A percentile compares a stretch with the other conserved stretches of the same genome.
Conservation (phyloP, 176 grass and related monocot genomes). For the Dendrocalamus sinicus region DNA sequence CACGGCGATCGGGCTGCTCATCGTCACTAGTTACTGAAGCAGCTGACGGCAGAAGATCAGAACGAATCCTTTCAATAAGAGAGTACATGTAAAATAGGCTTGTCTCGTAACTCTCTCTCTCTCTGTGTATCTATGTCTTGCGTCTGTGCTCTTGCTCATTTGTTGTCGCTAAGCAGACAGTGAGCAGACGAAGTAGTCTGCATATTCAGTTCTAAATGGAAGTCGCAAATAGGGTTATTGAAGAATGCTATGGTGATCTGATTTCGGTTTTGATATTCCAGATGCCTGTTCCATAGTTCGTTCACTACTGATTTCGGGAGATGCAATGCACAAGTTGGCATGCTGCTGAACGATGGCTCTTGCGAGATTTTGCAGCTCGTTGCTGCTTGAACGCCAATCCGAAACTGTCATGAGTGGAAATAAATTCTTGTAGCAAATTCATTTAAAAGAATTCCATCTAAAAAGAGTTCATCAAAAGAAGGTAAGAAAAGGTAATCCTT, state of each 20-base stretch:
- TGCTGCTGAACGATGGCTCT: not conserved
- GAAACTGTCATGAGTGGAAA: not conserved
- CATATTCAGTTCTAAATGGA: slow-evolving; percentile 40
- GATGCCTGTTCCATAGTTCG: not conserved
- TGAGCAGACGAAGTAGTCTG: slow-evolving; percentile 36
- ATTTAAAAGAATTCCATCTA: not conserved
- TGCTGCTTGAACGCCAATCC: not conserved
- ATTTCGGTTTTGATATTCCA: slow-evolving; percentile 8
- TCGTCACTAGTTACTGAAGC: slow-evolving; percentile 62
- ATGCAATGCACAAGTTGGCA: not conserved
- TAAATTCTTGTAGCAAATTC: not conserved
- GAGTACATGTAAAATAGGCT: slow-evolving; percentile 48
- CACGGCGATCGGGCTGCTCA: slow-evolving; percentile 79
- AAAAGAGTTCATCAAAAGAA: not conserved
- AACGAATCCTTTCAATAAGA: slow-evolving; percentile 44
- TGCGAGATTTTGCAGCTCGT: not conserved
- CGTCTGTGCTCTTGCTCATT: slow-evolving; percentile 21
- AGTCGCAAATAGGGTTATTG: slow-evolving; percentile 43
- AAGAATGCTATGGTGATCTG: slow-evolving; percentile 34
- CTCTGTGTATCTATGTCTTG: slow-evolving; percentile 8
- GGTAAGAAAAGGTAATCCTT: not conserved
- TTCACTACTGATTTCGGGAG: not conserved
- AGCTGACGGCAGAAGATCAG: not conserved
- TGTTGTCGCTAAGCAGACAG: slow-evolving; percentile 35
- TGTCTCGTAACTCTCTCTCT: slow-evolving; percentile 8